These are phyloP conservation scores for Delphinella strobiligena DNA, from an alignment of 2,329 filamentous ascomycete species.

Conservation along the genomic window DNA sequence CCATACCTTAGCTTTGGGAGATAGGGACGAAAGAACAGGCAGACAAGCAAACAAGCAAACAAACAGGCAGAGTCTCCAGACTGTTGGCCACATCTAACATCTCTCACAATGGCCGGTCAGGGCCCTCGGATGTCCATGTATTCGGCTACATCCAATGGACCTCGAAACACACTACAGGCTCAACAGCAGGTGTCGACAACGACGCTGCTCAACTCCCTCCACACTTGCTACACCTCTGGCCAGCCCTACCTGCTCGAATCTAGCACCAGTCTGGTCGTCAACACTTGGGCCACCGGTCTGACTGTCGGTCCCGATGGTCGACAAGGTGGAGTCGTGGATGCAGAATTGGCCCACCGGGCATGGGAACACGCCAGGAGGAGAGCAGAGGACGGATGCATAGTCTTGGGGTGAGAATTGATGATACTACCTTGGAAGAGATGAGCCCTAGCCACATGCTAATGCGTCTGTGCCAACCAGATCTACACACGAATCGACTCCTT, in stretches of 20 bases:
- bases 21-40: not conserved
- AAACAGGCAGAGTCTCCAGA: not conserved
- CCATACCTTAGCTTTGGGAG: no score
- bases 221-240: conserved; percentile 73
- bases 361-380: conserved; percentile 94
- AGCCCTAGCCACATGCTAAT: conserved; percentile 3
- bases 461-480: conserved; percentile 53
- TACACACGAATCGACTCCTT: conserved; percentile 78
- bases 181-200: conserved; percentile 80
- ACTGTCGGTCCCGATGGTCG: conserved; percentile 57
- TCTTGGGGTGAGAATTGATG: conserved; percentile 56
- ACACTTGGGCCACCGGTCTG: conserved; percentile 82
- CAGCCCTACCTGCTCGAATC: conserved; percentile 81
- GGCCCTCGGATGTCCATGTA: conserved; percentile 49
- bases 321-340: conserved; percentile 67
- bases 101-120: conserved; percentile 34
- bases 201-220: conserved; percentile 80
- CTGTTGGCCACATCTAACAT: not conserved
- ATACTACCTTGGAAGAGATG: no score
- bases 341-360: conserved; percentile 62
- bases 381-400: conserved; percentile 88
- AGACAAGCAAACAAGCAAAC: not conserved
- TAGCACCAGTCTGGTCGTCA: conserved; percentile 82
- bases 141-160: conserved; percentile 47
- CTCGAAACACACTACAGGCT: conserved; percentile 49